Percentiles rank a stretch among this genome's conserved stretches.
These are phyloP conservation scores for Alloteropsis angusta DNA, from an alignment of 202 grass and related monocot genomes.

Conservation along the genomic window DNA sequence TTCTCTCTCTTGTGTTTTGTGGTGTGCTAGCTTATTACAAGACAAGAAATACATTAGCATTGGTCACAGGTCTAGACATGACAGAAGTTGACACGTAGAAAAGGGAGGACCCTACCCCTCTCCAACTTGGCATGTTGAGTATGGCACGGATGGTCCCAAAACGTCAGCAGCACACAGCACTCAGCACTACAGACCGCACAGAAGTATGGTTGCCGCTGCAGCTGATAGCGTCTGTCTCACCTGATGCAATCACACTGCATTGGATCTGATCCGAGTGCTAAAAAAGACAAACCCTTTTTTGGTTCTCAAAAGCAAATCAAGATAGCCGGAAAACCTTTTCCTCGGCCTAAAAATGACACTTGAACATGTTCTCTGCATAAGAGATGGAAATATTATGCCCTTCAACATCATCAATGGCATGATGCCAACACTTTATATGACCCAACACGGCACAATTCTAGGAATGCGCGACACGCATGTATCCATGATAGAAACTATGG, in stretches of 20 bases:
- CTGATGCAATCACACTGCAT: constrained; percentile 6
- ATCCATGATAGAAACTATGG: not conserved
- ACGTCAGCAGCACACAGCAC: not conserved
- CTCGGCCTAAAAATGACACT: constrained; percentile 25
- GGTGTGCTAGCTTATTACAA: not conserved
- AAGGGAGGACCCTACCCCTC: not conserved
- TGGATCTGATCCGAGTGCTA: constrained; percentile 29
- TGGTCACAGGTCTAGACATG: not conserved
- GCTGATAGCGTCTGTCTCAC: not conserved
- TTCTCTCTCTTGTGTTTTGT: not conserved
- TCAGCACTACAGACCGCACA: not conserved
- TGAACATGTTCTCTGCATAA: constrained; percentile 20
- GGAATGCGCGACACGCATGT: not conserved
- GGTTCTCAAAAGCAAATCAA: constrained; percentile 11
- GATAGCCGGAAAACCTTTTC: constrained; percentile 10
- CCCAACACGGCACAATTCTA: not conserved
- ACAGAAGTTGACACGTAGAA: not conserved
- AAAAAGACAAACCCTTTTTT: not conserved
- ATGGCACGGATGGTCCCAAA: not conserved
- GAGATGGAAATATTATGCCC: not conserved
- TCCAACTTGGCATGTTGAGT: not conserved
- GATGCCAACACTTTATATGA: not conserved
- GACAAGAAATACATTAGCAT: not conserved
- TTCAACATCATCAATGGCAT: not conserved
- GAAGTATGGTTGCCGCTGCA: not conserved